Conservation (phyloP, 345 rosid species). For the Ailanthus altissimus region DNA sequence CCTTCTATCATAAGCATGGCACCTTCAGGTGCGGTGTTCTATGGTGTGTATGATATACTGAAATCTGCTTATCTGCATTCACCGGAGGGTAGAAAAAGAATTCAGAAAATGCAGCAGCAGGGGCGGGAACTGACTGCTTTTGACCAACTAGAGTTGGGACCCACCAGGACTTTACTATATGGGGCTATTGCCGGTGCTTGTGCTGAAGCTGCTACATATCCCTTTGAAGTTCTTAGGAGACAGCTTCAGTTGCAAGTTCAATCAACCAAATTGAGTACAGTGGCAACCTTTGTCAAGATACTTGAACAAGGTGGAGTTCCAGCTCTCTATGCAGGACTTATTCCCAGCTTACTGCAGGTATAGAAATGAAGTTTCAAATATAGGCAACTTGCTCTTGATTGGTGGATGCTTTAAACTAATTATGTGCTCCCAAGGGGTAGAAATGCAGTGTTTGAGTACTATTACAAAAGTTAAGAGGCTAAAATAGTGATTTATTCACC, state of each 20-base stretch:
- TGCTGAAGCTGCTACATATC: conserved; percentile 74
- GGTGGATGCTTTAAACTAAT: not conserved
- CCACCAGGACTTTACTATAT: conserved; percentile 60
- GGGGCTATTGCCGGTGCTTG: conserved; percentile 83
- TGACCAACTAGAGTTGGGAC: conserved; percentile 76
- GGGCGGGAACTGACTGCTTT: conserved; percentile 62
- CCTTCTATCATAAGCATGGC: conserved; percentile 78
- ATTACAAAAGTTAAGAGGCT: not conserved
- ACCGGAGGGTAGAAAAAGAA: conserved; percentile 62
- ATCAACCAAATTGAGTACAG: conserved; percentile 54
- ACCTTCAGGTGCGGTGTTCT: conserved; percentile 76
- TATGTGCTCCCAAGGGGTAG: not conserved
- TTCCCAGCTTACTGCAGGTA: conserved; percentile 81
- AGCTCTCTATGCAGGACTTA: conserved; percentile 68
- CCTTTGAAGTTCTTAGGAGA: conserved; percentile 79
- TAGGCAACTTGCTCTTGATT: not conserved
- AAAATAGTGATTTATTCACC: not conserved
- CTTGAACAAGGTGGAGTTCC: conserved; percentile 69
- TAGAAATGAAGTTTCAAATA: not conserved
- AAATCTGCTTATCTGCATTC: conserved; percentile 67
- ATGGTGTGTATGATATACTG: conserved; percentile 66
- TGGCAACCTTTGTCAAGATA: conserved; percentile 59
- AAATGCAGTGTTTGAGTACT: not conserved
- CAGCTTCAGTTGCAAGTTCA: conserved; percentile 68
- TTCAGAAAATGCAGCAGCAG: conserved; percentile 53